These are phyloP conservation scores for Leccinum aurantiacum DNA, from an alignment of 768 basidiomycete genomes.

Conservation along the genomic window DNA sequence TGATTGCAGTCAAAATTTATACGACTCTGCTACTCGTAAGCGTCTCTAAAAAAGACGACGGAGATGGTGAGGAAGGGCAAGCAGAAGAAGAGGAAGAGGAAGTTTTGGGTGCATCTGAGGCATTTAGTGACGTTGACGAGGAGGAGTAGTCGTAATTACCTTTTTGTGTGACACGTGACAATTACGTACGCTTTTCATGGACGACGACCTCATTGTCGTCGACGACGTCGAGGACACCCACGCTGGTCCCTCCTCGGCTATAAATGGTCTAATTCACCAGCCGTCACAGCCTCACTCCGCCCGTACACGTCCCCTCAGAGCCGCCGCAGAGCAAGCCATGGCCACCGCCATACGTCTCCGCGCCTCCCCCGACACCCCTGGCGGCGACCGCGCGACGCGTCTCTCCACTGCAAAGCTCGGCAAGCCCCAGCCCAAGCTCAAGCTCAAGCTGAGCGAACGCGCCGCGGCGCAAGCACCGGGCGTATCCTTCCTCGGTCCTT, in stretches of 20 bases:
- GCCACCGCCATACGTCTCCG: conserved; percentile 36
- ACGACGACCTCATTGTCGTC: conserved; percentile 62
- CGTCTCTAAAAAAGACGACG: not conserved
- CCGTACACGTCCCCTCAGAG: conserved; percentile 34
- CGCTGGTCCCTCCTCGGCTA: conserved; percentile 37
- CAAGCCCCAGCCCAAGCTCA: conserved; percentile 69
- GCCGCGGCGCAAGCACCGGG: conserved; percentile 79
- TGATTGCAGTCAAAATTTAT: conserved; percentile 40
- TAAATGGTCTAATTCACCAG: conserved; percentile 25
- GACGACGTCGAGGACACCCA: conserved; percentile 52
- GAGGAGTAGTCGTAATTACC: conserved; percentile 1
- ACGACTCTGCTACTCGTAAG: conserved; percentile 1
- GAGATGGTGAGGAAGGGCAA: conserved; percentile 6
- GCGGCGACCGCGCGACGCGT: conserved; percentile 54
- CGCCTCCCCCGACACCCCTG: conserved; percentile 33
- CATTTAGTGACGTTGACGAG: conserved; percentile 18
- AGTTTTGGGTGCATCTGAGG: not conserved
- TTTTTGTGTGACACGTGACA: conserved; percentile 11
- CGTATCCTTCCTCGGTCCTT: conserved; percentile 86
- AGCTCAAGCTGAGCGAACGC: conserved; percentile 85
- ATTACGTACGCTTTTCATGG: conserved; percentile 33
- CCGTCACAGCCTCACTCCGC: conserved; percentile 17
- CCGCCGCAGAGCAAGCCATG: conserved; percentile 36
- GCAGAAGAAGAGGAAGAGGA: conserved; percentile 15
- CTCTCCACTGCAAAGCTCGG: conserved; percentile 50